Evolutionary conservation across 2,329 filamentous ascomycete species (phyloP).

Genomic region (Achaetomium macrosporum): DNA sequence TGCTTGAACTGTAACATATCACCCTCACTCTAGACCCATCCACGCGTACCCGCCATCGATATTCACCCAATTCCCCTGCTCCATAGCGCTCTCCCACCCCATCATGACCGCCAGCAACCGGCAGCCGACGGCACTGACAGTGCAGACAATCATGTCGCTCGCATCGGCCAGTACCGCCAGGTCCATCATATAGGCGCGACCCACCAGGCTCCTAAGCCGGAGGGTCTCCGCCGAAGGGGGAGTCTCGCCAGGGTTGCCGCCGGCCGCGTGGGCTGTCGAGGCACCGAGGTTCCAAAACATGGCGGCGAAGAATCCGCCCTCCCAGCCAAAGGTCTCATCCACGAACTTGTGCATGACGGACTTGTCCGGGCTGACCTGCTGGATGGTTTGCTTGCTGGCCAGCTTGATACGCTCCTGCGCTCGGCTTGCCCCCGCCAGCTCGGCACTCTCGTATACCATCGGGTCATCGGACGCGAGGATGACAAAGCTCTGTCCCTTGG

Average conservation of each 20-base stretch:
- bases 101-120: conserved; percentile 77
- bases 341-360: conserved; percentile 59
- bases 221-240: conserved; percentile 49
- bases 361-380: conserved; percentile 32
- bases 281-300: conserved; percentile 71
- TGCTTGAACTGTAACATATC: background rate
- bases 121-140: conserved; percentile 67
- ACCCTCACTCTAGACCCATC: conserved; percentile 35
- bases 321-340: conserved; percentile 77
- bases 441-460: conserved; percentile 60
- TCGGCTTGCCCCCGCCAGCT: conserved; percentile 48
- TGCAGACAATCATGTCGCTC: conserved; percentile 69
- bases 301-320: conserved; percentile 76
- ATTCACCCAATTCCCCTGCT: conserved; percentile 63
- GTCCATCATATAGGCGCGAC: conserved; percentile 76
- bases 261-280: conserved; percentile 1
- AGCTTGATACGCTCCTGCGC: conserved; percentile 75
- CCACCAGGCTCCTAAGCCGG: conserved; percentile 65
- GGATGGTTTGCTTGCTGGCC: conserved; percentile 53
- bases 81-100: conserved; percentile 69
- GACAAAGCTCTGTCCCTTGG: conserved; percentile 42
- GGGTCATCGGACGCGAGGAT: conserved; percentile 79
- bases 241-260: conserved; percentile 23
- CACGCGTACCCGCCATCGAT: conserved; percentile 67
- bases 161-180: conserved; percentile 64